These are phyloP conservation scores for Saccharomycopsis lassenensis DNA, from an alignment of 805 yeast genomes.

Conservation along the genomic window DNA sequence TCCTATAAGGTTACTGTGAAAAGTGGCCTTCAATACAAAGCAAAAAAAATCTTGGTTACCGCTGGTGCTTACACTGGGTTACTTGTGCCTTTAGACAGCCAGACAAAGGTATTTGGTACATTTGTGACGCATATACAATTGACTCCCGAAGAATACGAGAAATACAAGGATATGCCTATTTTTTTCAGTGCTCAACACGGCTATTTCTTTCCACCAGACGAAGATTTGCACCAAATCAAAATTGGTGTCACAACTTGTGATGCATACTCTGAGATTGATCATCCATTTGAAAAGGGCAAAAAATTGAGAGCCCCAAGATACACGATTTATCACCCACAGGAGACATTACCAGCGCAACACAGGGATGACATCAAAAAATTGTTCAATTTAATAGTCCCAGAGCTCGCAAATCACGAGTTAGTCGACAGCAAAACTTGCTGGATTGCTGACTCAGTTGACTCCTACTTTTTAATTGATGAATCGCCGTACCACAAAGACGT, in stretches of 20 bases:
- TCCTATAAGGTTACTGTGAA: constrained; percentile 5
- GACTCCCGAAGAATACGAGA: constrained; percentile 26
- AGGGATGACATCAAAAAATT: constrained; percentile 22
- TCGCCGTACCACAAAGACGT: constrained; percentile 12
- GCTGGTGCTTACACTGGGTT: constrained; percentile 25
- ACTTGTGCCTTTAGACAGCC: constrained; percentile 23
- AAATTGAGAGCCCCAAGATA: too few relatives aligned
- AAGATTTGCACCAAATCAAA: constrained; percentile 24
- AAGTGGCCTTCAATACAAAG: constrained; percentile 22
- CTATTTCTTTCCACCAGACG: constrained; percentile 39
- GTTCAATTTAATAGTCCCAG: constrained; percentile 29
- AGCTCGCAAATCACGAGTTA: constrained; percentile 27
- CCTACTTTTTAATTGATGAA: constrained; percentile 31
- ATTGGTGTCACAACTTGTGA: constrained; percentile 26
- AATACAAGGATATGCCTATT: constrained; percentile 30
- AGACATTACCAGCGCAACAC: constrained; percentile 22
- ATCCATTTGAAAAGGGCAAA: constrained; percentile 15
- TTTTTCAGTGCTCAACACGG: constrained; percentile 34
- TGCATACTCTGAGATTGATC: constrained; percentile 21
- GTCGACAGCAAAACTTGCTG: constrained; percentile 29
- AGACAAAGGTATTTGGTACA: constrained; percentile 29
- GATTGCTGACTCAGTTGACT: constrained; percentile 32
- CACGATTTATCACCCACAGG: constrained; percentile 27
- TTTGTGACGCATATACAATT: constrained; percentile 30
- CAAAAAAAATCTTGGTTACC: constrained; percentile 24